Conservation (phyloP, 441 rosid species). For the Viola pubescens region DNA sequence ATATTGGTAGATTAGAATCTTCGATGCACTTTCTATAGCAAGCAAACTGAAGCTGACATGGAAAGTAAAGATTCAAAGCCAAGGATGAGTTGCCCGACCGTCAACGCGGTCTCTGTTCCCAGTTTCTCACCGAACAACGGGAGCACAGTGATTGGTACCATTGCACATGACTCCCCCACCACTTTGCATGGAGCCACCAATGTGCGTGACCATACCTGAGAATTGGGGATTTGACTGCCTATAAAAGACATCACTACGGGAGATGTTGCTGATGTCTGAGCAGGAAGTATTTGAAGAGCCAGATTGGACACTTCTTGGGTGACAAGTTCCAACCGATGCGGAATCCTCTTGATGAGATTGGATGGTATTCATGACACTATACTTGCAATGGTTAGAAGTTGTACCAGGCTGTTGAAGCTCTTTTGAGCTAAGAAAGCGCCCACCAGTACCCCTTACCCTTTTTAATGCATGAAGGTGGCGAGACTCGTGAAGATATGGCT, state of each 20-base stretch:
- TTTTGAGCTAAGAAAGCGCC: slow-evolving; percentile 43
- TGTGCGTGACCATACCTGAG: slow-evolving; percentile 15
- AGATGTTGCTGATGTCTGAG: slow-evolving; percentile 18
- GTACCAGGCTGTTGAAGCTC: slow-evolving; percentile 21
- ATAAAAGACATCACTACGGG: slow-evolving; percentile 13
- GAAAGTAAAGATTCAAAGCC: slow-evolving; percentile 29
- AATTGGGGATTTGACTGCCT: slow-evolving; percentile 19
- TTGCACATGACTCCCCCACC: slow-evolving; percentile 15
- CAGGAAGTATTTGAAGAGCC: slow-evolving; percentile 18
- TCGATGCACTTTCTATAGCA: not conserved
- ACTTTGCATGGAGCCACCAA: slow-evolving; percentile 16
- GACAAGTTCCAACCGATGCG: slow-evolving; percentile 9
- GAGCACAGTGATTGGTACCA: slow-evolving; percentile 23
- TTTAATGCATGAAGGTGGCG: slow-evolving; percentile 41
- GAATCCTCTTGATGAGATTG: slow-evolving; percentile 5
- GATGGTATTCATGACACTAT: slow-evolving; percentile 4
- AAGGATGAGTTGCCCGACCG: slow-evolving; percentile 58
- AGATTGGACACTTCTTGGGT: slow-evolving; percentile 7
- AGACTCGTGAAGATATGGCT: slow-evolving; percentile 50
- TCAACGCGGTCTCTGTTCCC: slow-evolving; percentile 3
- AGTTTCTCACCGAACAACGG: slow-evolving; percentile 26
- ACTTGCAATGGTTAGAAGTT: slow-evolving; percentile 2
- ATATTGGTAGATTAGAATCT: not conserved
- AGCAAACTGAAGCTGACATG: no score
- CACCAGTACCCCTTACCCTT: slow-evolving; percentile 41